Base-by-base conservation (phyloP, 345 rosid species). In the Pugionium dolabratum region DNA sequence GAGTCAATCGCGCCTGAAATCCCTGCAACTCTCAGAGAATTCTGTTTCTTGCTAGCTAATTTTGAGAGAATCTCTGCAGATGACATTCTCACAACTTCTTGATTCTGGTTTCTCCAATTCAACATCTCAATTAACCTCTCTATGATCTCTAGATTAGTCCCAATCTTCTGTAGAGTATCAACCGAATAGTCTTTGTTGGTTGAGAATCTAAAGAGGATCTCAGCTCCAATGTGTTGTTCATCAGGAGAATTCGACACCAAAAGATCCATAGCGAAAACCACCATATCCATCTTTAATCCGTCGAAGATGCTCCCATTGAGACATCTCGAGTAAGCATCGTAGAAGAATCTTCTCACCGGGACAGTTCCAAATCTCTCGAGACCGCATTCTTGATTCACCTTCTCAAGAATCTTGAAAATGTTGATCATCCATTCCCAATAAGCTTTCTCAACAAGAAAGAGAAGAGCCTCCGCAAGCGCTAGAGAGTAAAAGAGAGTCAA, bases 1-100 rank as follows among this genome's bases (percentile, higher is more conserved):
- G 97, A 94, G 75, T 94, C 95, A 84, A 88, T 81, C 2, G 99
- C 96, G 0, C 99, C 99, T 0, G 97, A 84, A 6, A 90, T 85
- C 66, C 85, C 91, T 0, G 94, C 84, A 35, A 93, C 94, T 27
- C 97, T 81, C 2, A 93, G 73, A 7, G 91, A 79, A 44, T 87
- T 90, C 43, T 88, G 96, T 70, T 79, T 93, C 77, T 86, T 90
- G 1, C 96, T 82, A 1, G 94, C 98, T 26, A 93, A 69, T 66
- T 73, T 84, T 29, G 94, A 80, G 46, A 93, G 75, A 28, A 90
- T 82, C 62, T 86, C 94, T 1, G 91, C 97, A 4, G 98, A 84
- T 58, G 91, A 84, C 66, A 26, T 57, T 62, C 99, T 85, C 67
- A 85, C 82, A 69, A 72, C 92, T 75, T 90, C 89, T 78, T 90